Evolutionary conservation across 768 basidiomycete genomes (phyloP), one percentile per base, ranked within the genome.

Genomic region (Cystofilobasidium capitatum): DNA sequence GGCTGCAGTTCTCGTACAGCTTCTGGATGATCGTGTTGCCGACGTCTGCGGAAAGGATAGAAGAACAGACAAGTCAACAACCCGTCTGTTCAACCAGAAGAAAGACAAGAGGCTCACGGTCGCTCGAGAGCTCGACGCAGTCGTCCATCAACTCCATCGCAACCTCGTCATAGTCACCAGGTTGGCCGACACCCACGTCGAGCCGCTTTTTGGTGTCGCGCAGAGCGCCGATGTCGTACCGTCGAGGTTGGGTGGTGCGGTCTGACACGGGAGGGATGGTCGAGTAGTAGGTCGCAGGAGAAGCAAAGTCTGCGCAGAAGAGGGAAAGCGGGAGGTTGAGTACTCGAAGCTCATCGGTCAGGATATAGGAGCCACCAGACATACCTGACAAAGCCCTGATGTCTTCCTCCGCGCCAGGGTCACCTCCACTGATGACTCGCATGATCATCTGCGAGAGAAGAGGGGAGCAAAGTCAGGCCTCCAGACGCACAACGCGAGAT

Each of bases 11-110:
- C 77, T 97, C 94, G 73, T 94, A 99, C 17, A 99, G 80, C 77
- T 97, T 97, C 81, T 98, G 94, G 29, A 98, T 91, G 72, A 98
- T 88, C 42, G 93, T 98, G 75, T 99, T 99, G 57, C 96, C 96
- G 71, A 99, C 87, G 87, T 67, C 65, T 66, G 51, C 12, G 20
- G 29, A 2, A 2, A 36, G 2, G 33, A 12, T 17, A 22, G 16
- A 6, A 8, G 29, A 8, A 60, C 1, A 17, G 17, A 39, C 36
- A 42, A 29, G 39, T 16, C 17, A 61, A 42, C 22, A n/a, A 0
- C 36, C 4, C 24, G 45, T 51, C 36, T 36, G n/a, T 7, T n/a
- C 58, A 35, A 61, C 22, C 17, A 22, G 6, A 7, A n/a, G 24
- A 5, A 16, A 13, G 29, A 10, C 9, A 5, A 40, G 29, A 8